phyloP scores from a whole-genome alignment of 148 eudicot genomes.

The Arctostaphylos glauca region DNA sequence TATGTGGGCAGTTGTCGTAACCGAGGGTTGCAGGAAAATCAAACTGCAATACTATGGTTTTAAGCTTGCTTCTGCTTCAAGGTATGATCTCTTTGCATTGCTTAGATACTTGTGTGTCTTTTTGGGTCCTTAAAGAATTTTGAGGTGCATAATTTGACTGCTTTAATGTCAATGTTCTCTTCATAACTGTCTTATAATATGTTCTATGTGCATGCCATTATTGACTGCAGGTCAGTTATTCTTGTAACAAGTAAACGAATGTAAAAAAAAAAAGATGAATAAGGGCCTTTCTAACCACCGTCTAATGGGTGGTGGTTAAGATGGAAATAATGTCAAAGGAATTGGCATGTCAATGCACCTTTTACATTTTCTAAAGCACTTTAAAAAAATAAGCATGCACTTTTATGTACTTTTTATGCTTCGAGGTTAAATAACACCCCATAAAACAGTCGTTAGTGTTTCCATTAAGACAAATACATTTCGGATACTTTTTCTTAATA shows the following conservation, averaged over 20 bases:
- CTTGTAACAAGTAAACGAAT: background rate
- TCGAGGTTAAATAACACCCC: background rate
- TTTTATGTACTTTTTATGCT: background rate
- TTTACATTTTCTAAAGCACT: background rate
- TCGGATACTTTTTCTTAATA: background rate
- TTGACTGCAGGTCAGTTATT: background rate
- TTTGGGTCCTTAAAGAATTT: background rate
- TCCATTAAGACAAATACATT: background rate
- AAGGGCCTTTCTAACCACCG: background rate
- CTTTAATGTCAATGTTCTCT: background rate
- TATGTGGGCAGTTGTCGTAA: constrained; percentile 94
- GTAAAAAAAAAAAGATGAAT: background rate
- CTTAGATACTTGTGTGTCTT: background rate
- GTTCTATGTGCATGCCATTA: background rate
- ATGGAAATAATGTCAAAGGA: background rate
- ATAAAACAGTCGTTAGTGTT: background rate
- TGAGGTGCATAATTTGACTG: background rate
- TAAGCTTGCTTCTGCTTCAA: constrained; percentile 87
- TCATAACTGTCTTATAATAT: background rate
- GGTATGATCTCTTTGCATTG: constrained; percentile 55
- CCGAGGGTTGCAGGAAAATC: constrained; percentile 96
- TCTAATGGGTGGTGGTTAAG: background rate
- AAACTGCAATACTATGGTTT: constrained; percentile 93
- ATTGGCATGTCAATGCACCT: background rate
- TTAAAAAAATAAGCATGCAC: background rate